A percentile compares a stretch with the other conserved stretches of the same genome.
These are phyloP conservation scores for Ustilago trichophora DNA, from an alignment of 1,284 basidiomycete genomes.

Conservation along the genomic window DNA sequence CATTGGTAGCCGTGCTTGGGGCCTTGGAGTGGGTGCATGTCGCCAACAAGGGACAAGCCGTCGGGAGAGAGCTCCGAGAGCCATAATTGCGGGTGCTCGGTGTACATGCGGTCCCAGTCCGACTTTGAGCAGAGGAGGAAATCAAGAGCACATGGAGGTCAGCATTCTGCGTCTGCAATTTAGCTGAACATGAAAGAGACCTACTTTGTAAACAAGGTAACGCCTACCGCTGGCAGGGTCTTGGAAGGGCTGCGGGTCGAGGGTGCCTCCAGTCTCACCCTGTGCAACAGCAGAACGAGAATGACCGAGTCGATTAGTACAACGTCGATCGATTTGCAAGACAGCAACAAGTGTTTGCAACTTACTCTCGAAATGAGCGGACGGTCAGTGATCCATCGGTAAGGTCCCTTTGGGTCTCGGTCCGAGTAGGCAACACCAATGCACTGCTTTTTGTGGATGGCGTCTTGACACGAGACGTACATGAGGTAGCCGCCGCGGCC, in stretches of 20 bases:
- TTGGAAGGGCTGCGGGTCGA: conserved; percentile 57
- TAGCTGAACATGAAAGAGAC: neutral
- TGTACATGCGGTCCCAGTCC: conserved; percentile 50
- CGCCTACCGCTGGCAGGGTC: conserved; percentile 43
- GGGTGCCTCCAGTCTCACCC: conserved; percentile 45
- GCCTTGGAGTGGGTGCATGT: conserved; percentile 43
- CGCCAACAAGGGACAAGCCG: conserved; percentile 44
- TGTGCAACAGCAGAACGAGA: neutral
- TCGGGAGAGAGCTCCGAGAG: conserved; percentile 51
- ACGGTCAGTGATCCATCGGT: conserved; percentile 42
- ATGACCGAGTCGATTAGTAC: too few relatives aligned
- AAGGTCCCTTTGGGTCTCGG: conserved; percentile 41
- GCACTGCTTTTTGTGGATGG: conserved; percentile 41
- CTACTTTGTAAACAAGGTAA: conserved; percentile 52
- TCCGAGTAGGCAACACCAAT: conserved; percentile 54
- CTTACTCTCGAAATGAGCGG: conserved; percentile 47
- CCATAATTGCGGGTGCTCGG: conserved; percentile 51
- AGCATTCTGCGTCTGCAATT: too few relatives aligned
- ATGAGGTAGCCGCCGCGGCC: conserved; percentile 49
- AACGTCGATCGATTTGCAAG: too few relatives aligned
- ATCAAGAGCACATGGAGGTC: too few relatives aligned
- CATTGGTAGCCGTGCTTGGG: conserved; percentile 41
- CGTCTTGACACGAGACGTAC: conserved; percentile 51
- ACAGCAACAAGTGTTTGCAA: too few relatives aligned
- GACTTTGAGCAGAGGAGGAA: conserved; percentile 3